Base-by-base conservation (phyloP, 257 asterid species). In the Verbascum thapsus region DNA sequence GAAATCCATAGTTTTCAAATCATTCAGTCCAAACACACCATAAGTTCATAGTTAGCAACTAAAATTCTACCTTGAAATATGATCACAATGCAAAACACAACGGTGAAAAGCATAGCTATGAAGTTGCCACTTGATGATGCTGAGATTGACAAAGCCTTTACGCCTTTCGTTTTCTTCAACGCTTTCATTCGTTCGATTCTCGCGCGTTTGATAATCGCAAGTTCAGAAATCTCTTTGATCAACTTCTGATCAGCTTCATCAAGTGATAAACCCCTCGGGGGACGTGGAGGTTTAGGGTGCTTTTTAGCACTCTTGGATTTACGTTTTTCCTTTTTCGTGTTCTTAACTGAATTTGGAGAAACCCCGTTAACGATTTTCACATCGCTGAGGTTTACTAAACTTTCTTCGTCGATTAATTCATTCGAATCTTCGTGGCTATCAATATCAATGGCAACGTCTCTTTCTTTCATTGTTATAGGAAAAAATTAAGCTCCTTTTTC, bases 171-270 rank as follows among this genome's bases (percentile, higher is more conserved):
- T 75, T 79, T 87, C 91, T 82, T 89, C 83, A 81, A 54, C 0
- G 87, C 92, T 81, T 83, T 92, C 82, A 83, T 79, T 42, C 96
- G 71, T 66, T 91, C 98, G 13, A 77, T 72, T 72, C 91, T 72
- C 3, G 97, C 96, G 7, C 94, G 92, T 67, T 88, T 92, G 2
- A 88, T 64, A 80, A 68, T 71, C 0, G 85, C 86, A 18, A 88
- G 82, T 54, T 88, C 91, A 2, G 92, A 65, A 7, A 92, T 66
- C 78, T 92, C 94, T 72, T 78, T 83, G 43, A 89, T 87, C 71
- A 92, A 74, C 78, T 85, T 92, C 57, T 80, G 90, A 17, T 89
- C 96, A 45, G 96, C 99, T 32, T 88, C 95, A 66, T 92, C 97
- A n/a, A 92, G 48, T 2, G 90, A 85, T 51, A 82, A 72, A 8